Base-by-base conservation (phyloP, 2,329 filamentous ascomycete genomes). In the Trichoderma pleuroti region DNA sequence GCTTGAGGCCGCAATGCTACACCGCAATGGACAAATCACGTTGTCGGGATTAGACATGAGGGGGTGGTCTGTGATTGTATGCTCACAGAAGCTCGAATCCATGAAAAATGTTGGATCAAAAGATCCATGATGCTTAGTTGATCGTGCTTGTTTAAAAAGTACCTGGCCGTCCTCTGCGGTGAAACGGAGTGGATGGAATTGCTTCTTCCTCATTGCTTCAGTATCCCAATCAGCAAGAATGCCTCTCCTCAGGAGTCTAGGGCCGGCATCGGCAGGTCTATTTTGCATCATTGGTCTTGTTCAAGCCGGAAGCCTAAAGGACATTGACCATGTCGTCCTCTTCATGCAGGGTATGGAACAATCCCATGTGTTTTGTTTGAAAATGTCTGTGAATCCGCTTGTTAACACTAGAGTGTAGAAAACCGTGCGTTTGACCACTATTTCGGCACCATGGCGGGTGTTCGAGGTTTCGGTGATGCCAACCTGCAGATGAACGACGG, bases 261-360 rank as follows among this genome's bases (percentile, higher is more conserved):
- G 57, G 49, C 46, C 66, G 14, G 57, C 63, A 11, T 62, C 61
- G 52, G 70, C 52, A n/a, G 8, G 59, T 16, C 16, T 69, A 11
- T 32, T 72, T 12, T 24, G 65, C 16, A 28, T 71, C 14, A 26
- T 68, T 52, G 65, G 52, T 30, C 32, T 46, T 46, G 71, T 34
- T 1, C 54, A 21, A 3, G 72, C 72, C 10, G 71, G 56, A 18
- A 61, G 74, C 49, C 59, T 76, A 34, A 64, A 69, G 6, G 85
- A 87, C 70, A 85, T 88, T 70, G 81, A 87, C 28, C 86, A 88
- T 84, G 85, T 87, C 32, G 82, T 87, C 12, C 82, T 87, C 12
- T 87, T 87, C 77, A 88, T 88, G 86, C 86, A 87, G 74, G 84
- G 77, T 77, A 60, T 52, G 26, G 3, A 28, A 28, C 26, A 36